Base-by-base conservation (phyloP, 495 filamentous ascomycete genomes). In the Aspergillus nidulans region DNA sequence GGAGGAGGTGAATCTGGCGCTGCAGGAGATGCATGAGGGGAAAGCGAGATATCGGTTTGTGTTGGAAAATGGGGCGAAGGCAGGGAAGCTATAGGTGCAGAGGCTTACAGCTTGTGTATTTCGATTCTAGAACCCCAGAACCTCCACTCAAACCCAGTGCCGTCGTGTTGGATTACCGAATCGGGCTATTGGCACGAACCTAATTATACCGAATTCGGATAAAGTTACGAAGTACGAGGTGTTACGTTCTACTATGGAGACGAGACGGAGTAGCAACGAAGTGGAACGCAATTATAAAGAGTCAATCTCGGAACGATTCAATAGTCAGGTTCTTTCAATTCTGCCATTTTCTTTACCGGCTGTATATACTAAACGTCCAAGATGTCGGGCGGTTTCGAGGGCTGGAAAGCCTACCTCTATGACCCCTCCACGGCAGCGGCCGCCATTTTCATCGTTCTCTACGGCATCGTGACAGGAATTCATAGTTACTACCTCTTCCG, bases 1-100 rank as follows among this genome's bases (percentile, higher is more conserved):
- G 82, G 81, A 75, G 61, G 84, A 92, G 32, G 86, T 85, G 3
- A 91, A 91, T 73, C 62, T 79, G 58, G 80, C 82, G 1, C 69
- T 94, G 53, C 57, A 78, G 9, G 88, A 91, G 62, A 81, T 92
- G 78, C 81, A 83, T 49, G 75, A 69, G 7, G 85, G 85, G 9
- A 85, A 84, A 71, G 79, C 90, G 21, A 79, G 89, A 55, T 94
- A 89, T 74, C 71, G 89, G 46, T 91, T 82, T 69, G 85, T 89
- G 8, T 71, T 92, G 62, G 77, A 83, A 12, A 92, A 91, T 68
- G 81, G 85, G 23, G 58, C 68, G 51, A 63, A 54, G 3, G 62
- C 65, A 55, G 66, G 69, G 26, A 69, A 63, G 25, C 36, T 75
- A 45, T 75, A 63, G 42, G 36, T 46, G 6, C 2, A 4, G 21